Percentiles rank a stretch among this genome's conserved stretches.
These are phyloP conservation scores for Cucurbitaria berberidis DNA, from an alignment of 2,329 filamentous ascomycete genomes.

Conservation along the genomic window DNA sequence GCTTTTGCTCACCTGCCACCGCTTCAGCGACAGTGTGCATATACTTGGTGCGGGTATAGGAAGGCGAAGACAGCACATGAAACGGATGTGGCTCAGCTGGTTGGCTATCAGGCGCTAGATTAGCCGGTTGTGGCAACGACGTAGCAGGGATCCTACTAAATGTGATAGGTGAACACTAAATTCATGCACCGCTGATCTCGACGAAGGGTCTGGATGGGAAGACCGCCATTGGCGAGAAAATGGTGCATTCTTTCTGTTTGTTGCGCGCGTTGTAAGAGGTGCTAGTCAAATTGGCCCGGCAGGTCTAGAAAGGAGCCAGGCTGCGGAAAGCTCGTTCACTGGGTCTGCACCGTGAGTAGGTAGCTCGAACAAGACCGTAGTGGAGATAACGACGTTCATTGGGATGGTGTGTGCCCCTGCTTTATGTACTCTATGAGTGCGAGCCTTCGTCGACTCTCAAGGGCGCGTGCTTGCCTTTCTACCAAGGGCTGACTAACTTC, in stretches of 20 bases:
- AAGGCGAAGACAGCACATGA: constrained; percentile 2
- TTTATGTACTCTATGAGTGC: neutral
- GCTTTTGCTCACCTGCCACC: constrained; percentile 5
- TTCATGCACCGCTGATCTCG: constrained; percentile 7
- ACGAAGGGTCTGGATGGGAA: constrained; percentile 4
- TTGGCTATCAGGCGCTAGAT: constrained; percentile 15
- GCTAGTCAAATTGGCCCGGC: neutral
- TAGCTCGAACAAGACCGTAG: neutral
- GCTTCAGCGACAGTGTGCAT: constrained; percentile 9
- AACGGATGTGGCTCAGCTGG: constrained; percentile 17
- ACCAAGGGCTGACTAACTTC: neutral
- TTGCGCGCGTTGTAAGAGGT: constrained; percentile 5
- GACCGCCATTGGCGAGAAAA: constrained; percentile 9
- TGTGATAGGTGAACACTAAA: constrained; percentile 18
- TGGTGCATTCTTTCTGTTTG: neutral
- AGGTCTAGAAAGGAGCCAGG: neutral
- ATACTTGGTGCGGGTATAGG: constrained; percentile 3
- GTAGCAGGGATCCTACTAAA: constrained; percentile 8
- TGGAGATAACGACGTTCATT: neutral
- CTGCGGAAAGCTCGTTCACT: neutral
- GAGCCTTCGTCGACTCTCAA: neutral
- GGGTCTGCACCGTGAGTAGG: neutral
- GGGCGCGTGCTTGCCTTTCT: neutral
- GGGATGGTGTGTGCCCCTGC: neutral
- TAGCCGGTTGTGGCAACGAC: constrained; percentile 14